Percentiles rank a stretch among this genome's conserved stretches.
Evolutionary conservation across 345 rosid species (phyloP).

Genomic region (Angophora floribunda): DNA sequence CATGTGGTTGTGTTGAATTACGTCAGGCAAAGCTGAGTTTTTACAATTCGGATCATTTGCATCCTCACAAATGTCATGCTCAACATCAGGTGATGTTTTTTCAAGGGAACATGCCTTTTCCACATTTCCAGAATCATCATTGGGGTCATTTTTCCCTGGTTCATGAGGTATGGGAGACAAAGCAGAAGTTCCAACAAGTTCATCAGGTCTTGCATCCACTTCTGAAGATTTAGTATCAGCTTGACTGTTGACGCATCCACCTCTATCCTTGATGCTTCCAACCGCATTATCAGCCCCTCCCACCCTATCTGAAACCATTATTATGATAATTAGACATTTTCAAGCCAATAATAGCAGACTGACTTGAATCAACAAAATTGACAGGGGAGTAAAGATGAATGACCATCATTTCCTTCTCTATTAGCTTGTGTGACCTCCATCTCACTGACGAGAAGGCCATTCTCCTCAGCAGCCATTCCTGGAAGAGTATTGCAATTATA

Average conservation of each 20-base stretch:
- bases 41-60: not conserved
- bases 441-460: conserved; percentile 9
- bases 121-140: conserved; percentile 6
- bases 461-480: conserved; percentile 17
- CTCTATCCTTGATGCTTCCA: not conserved
- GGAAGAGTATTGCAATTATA: conserved; percentile 8
- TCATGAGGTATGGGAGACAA: conserved; percentile 7
- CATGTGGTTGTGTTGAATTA: not conserved
- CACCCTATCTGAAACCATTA: conserved; percentile 20
- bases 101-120: conserved; percentile 5
- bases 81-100: not conserved
- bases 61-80: not conserved
- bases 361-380: conserved; percentile 6
- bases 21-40: not conserved
- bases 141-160: conserved; percentile 12
- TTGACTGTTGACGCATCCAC: conserved; percentile 4
- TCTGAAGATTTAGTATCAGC: conserved; percentile 4
- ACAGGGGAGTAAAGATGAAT: not conserved
- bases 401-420: not conserved
- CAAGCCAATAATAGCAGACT: not conserved
- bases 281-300: conserved; percentile 18
- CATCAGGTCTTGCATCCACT: conserved; percentile 1
- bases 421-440: conserved; percentile 13
- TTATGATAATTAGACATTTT: conserved; percentile 1
- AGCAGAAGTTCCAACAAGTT: conserved; percentile 11